Base-by-base conservation (phyloP, 768 basidiomycete species). In the Suillus fuscotomentosus region DNA sequence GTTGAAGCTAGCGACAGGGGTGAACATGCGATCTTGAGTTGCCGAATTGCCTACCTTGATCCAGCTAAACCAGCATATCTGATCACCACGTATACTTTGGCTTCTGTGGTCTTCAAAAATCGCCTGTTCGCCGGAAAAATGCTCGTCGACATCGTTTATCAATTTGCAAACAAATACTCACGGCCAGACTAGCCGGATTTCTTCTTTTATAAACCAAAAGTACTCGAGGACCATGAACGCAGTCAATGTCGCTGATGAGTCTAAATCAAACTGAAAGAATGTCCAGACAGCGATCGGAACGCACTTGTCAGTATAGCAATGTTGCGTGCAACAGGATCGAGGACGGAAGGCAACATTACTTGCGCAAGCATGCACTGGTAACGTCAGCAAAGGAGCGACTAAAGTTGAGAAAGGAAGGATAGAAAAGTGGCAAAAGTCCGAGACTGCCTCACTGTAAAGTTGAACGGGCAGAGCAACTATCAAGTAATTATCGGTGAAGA, bases 161-260 rank as follows among this genome's bases (percentile, higher is more conserved):
- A 42, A 62, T 27, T 14, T 7, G 11, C 8, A 1, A 24, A 6
- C 14, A 27, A n/a, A 2, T 6, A 65, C 72, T 68, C 41, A 73
- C 71, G 71, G 65, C 71, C 71, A 73, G 22, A 73, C 38, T 10
- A 56, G 3, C 41, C 61, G 66, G 17, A 43, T 9, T 53, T 73
- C 72, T 8, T 71, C 67, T 3, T 63, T 53, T 1, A 74, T 13
- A 1, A 63, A 53, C 42, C 55, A 68, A 0, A n/a, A 1, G 34
- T 61, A 69, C 14, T 73, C 72, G 2, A 45, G 10, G 27, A 68
- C 11, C 73, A 74, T 74, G 15, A 67, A 0, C 4, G 31, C 60
- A 15, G 70, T 50, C 0, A 68, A 56, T 0, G 61, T 2, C 1
- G 64, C 72, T 67, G 24, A 65, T 55, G 45, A 45, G 4, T 8